phyloP scores from a whole-genome alignment of 345 rosid species.

The Noccaea caerulescens region DNA sequence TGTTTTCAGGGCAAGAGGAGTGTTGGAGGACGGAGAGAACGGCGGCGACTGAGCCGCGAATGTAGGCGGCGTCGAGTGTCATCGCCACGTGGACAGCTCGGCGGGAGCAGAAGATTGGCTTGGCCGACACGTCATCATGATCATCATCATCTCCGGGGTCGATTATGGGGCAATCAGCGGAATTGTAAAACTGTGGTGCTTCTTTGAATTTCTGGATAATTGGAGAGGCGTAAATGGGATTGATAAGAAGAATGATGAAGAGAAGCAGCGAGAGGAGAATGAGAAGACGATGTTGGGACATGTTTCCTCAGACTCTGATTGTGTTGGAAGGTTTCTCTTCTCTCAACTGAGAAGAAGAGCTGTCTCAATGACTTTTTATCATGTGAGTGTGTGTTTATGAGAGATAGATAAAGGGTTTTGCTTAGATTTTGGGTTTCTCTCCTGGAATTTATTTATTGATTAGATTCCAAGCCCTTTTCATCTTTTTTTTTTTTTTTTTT shows the following conservation, averaged over 20 bases:
- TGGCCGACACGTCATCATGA: slow-evolving; percentile 25
- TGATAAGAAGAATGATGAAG: slow-evolving; percentile 18
- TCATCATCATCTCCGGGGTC: slow-evolving; percentile 23
- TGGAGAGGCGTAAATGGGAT: slow-evolving; percentile 37
- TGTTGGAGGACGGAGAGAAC: slow-evolving; percentile 86
- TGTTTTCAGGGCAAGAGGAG: slow-evolving; percentile 86
- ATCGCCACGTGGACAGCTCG: slow-evolving; percentile 86
- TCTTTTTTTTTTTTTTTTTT: background rate
- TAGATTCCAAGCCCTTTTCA: slow-evolving; percentile 47
- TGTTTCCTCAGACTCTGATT: slow-evolving; percentile 30
- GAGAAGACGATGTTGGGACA: slow-evolving; percentile 40
- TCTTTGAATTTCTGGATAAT: slow-evolving; percentile 67
- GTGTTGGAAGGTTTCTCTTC: slow-evolving; percentile 17
- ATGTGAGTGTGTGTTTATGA: slow-evolving; percentile 8
- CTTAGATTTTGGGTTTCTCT: slow-evolving; percentile 43
- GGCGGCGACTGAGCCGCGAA: slow-evolving; percentile 96
- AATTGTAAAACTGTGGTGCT: slow-evolving; percentile 90
- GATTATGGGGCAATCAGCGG: slow-evolving; percentile 69
- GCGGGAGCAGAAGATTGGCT: slow-evolving; percentile 61
- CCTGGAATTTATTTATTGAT: slow-evolving; percentile 11
- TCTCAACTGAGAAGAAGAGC: slow-evolving; percentile 34
- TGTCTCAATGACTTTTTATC: slow-evolving; percentile 36
- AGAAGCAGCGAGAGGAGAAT: slow-evolving; percentile 18
- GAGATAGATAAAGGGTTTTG: slow-evolving; percentile 35
- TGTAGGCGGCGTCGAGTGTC: slow-evolving; percentile 83